These are phyloP conservation scores for Trichothecium roseum DNA, from an alignment of 2,329 filamentous ascomycete species.

Conservation along the genomic window DNA sequence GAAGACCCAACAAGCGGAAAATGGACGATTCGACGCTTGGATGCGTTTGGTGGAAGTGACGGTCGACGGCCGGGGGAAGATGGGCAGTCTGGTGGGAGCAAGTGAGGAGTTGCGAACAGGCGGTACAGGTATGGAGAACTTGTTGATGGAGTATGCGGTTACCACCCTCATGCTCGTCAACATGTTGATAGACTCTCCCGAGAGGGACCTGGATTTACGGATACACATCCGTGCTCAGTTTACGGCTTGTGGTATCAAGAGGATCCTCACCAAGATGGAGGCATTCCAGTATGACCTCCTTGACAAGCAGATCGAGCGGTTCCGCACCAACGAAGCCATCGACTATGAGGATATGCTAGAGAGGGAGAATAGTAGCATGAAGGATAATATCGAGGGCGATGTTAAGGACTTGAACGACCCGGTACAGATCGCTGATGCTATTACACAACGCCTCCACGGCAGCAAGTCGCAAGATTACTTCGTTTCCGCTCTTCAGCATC, in stretches of 20 bases:
- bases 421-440: slow-evolving; percentile 86
- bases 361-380: slow-evolving; percentile 79
- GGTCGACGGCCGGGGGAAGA: slow-evolving; percentile 92
- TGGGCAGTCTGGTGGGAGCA: slow-evolving; percentile 94
- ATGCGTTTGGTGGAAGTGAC: slow-evolving; percentile 98
- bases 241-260: slow-evolving; percentile 88
- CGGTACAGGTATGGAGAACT: slow-evolving; percentile 96
- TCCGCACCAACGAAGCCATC: slow-evolving; percentile 87
- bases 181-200: slow-evolving; percentile 87
- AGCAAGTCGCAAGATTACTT: slow-evolving; percentile 92
- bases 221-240: slow-evolving; percentile 95
- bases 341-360: slow-evolving; percentile 98
- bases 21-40: slow-evolving; percentile 94
- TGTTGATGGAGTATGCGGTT: slow-evolving; percentile 97
- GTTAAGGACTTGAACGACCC: slow-evolving; percentile 90
- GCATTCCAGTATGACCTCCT: slow-evolving; percentile 96
- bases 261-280: slow-evolving; percentile 93
- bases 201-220: slow-evolving; percentile 79
- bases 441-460: slow-evolving; percentile 72
- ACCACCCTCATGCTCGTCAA: slow-evolving; percentile 92
- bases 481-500: slow-evolving; percentile 85
- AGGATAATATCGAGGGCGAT: slow-evolving; percentile 77
- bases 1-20: slow-evolving; percentile 80
- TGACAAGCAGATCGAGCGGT: slow-evolving; percentile 94
- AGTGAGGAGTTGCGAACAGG: slow-evolving; percentile 94